Percentiles rank a stretch among this genome's conserved stretches.
Conservation (phyloP, 2,329 filamentous ascomycete genomes). For the Apiospora hydei region DNA sequence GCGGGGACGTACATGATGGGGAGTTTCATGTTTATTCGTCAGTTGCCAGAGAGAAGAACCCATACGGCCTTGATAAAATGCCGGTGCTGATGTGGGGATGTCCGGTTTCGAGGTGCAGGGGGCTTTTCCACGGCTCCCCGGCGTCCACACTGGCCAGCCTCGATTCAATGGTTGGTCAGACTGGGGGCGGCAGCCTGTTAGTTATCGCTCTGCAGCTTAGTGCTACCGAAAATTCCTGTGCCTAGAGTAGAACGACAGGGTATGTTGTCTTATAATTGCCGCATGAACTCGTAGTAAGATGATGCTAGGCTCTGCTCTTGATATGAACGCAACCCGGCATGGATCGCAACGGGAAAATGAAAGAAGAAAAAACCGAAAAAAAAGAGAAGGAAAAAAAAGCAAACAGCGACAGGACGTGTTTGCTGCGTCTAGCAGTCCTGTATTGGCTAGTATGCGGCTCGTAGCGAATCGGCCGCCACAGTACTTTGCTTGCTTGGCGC, state of each 20-base stretch:
- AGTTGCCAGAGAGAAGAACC: not conserved
- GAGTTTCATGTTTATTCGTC: not conserved
- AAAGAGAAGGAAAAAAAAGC: not conserved
- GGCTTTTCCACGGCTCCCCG: not conserved
- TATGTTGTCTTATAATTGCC: not conserved
- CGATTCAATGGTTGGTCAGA: not conserved
- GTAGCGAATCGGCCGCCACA: not conserved
- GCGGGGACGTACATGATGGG: not conserved
- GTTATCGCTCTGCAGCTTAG: not conserved
- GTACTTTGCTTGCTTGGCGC: not conserved
- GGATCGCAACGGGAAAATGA: not conserved
- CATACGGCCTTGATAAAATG: constrained; percentile 3
- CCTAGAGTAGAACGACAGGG: not conserved
- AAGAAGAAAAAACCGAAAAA: not conserved
- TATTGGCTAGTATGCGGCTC: not conserved
- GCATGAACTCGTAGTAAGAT: not conserved
- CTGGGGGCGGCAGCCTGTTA: not conserved
- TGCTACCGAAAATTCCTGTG: not conserved
- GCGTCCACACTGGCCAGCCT: not conserved
- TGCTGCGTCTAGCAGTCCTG: not conserved
- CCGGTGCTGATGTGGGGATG: constrained; percentile 19
- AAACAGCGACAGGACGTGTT: not conserved
- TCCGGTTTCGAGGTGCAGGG: constrained; percentile 5
- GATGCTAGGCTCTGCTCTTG: not conserved
- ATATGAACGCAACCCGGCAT: not conserved